These are phyloP conservation scores for Leishmania gerbilli DNA, from an alignment of 208 protist genomes.

Conservation along the genomic window DNA sequence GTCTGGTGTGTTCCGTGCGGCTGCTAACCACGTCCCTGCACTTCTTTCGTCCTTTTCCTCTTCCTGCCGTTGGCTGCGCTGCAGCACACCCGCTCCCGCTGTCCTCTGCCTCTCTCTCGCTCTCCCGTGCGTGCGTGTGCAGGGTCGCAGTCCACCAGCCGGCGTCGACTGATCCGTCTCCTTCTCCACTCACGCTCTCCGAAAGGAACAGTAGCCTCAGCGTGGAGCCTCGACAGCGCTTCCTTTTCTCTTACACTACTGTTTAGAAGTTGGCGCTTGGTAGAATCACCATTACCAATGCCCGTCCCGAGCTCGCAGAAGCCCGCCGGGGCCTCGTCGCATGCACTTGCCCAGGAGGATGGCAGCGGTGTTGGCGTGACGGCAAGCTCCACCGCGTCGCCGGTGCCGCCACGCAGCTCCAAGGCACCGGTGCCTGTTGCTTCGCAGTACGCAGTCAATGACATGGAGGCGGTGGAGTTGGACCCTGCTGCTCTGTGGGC, in stretches of 20 bases:
- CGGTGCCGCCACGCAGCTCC: neutral
- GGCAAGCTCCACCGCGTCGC: neutral
- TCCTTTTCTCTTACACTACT: neutral
- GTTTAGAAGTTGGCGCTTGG: neutral
- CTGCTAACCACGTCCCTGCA: neutral
- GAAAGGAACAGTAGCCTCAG: neutral
- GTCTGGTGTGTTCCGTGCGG: neutral
- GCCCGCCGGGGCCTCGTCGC: neutral
- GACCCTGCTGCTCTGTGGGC: slow-evolving; percentile 50
- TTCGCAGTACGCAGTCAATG: neutral
- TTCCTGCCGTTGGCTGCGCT: neutral
- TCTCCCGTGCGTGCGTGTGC: neutral
- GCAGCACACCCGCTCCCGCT: neutral
- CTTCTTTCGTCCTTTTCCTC: neutral
- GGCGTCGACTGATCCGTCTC: neutral
- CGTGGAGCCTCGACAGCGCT: neutral
- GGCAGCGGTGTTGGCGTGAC: neutral
- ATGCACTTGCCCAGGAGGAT: neutral
- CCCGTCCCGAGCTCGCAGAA: neutral
- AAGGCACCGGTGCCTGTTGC: neutral
- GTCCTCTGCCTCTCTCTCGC: neutral
- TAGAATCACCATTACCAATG: neutral
- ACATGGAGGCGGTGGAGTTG: slow-evolving; percentile 17
- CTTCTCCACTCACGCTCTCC: neutral
- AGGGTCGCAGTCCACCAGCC: neutral